Evolutionary conservation across 2,329 filamentous ascomycete genomes (phyloP).

Genomic region (Onygenales sp.): DNA sequence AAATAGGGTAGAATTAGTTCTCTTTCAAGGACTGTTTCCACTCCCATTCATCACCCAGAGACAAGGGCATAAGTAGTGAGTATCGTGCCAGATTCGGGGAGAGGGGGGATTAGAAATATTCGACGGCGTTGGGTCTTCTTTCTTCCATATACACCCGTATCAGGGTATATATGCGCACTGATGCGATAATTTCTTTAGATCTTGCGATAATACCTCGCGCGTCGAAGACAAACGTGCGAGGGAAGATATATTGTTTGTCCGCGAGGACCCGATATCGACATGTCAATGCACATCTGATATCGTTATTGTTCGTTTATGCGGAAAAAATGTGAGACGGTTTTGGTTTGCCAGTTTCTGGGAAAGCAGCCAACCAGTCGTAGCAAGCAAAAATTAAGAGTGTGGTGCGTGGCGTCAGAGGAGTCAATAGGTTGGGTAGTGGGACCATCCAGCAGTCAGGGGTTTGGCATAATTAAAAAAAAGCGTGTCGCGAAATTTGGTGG

Average conservation of each 20-base stretch:
- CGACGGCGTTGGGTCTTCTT: neutral
- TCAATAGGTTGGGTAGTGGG: neutral
- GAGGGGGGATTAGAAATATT: no score
- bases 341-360: slow-evolving; percentile 7
- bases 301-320: neutral
- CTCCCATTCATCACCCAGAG: neutral
- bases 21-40: neutral
- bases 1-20: slow-evolving; percentile 8
- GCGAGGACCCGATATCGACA: slow-evolving; percentile 21
- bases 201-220: neutral
- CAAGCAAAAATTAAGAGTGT: neutral
- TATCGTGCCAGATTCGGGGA: no score
- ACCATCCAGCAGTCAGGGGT: slow-evolving; percentile 15
- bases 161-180: neutral
- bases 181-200: neutral
- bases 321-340: neutral
- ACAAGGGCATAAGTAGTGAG: no score
- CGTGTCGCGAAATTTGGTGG: neutral
- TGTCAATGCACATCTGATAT: slow-evolving; percentile 15
- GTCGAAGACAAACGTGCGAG: neutral
- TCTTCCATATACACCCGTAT: neutral
- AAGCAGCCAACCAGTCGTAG: neutral
- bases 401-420: slow-evolving; percentile 3
- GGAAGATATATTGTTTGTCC: slow-evolving; percentile 18
- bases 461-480: neutral